Base-by-base conservation (phyloP, 768 basidiomycete species). In the Termitomyces sp. region DNA sequence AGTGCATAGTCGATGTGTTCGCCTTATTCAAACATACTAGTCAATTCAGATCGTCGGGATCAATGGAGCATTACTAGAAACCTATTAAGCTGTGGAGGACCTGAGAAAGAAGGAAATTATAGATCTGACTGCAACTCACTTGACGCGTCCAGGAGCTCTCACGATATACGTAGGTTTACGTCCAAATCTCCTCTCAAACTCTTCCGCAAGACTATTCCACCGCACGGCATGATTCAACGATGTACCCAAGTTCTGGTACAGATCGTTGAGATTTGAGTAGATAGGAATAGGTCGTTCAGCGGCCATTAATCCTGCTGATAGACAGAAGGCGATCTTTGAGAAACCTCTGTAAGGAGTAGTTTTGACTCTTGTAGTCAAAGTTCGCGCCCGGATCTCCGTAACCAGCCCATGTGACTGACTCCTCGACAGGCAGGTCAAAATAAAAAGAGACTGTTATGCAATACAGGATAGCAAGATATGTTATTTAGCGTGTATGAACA, bases 1-100 rank as follows among this genome's bases (percentile, higher is more conserved):
- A 92, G 74, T 0, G 86, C 83, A 62, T 92, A 92, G 70, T 92
- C 90, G 68, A 92, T 88, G 66, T 92, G 89, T 72, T 92, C 90
- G 32, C 90, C 89, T 84, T 73, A 12, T 27, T 41, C 25, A 16
- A 53, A 32, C 11, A 43, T 32, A 12, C 19, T 7, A 35, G 44
- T 52, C 17, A 42, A 27, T 38, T 6, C 29, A 21, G 2, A 25
- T 43, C 23, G 19, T 8, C 21, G n/a, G 9, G 31, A 14, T 31
- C 5, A 12, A 54, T 17, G 4, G 9, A 38, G 37, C 14, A 11
- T 35, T 11, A 16, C 5, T 40, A 43, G 25, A 14, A 53, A 79
- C 81, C 81, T 63, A 81, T 81, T 51, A 78, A 67, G 62, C 78
- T 78, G 54, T 23, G 8, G 43, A 21, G 19, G 23, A 16, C 11